A percentile compares a stretch with the other conserved stretches of the same genome.
phyloP scores from a whole-genome alignment of 2,329 filamentous ascomycete genomes.

The Beauveria asiatica region DNA sequence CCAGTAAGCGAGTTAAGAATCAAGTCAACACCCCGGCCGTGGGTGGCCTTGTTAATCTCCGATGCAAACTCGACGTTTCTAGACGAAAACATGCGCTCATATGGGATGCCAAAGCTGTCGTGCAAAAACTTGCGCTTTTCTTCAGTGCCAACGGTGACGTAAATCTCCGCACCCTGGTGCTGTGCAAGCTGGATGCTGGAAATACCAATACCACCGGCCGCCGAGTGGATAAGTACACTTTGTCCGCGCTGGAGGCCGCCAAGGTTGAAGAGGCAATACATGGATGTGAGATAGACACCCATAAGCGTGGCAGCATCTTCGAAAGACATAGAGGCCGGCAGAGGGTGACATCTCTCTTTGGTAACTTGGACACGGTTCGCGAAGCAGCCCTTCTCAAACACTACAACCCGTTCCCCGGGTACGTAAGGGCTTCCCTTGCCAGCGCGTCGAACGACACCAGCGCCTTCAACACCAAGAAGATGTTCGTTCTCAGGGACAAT shows the following conservation, averaged over 20 bases:
- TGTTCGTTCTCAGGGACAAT: constrained; percentile 9
- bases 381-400: not conserved
- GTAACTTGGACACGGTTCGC: not conserved
- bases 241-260: constrained; percentile 24
- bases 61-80: constrained; percentile 20
- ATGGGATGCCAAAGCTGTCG: constrained; percentile 19
- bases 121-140: constrained; percentile 24
- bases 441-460: constrained; percentile 15
- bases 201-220: constrained; percentile 23
- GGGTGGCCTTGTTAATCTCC: constrained; percentile 20
- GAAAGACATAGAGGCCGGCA: constrained; percentile 28
- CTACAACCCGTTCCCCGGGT: constrained; percentile 16
- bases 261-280: constrained; percentile 12
- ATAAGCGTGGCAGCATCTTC: constrained; percentile 26
- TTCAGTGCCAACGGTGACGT: constrained; percentile 19
- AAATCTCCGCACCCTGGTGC: constrained; percentile 21
- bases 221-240: constrained; percentile 27
- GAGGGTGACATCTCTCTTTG: constrained; percentile 10
- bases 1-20: constrained; percentile 26
- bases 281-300: constrained; percentile 22
- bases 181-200: constrained; percentile 22
- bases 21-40: constrained; percentile 24
- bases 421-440: constrained; percentile 9
- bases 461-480: constrained; percentile 14
- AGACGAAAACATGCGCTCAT: constrained; percentile 24